Evolutionary conservation across 176 grass and related monocot genomes (phyloP).

Genomic region (Triticum aestivum): IWGSC_CS_RefSeq_v2.1 NC_057797.1:567583874-567584373

Average conservation of each 20-base stretch:
- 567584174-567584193: constrained; percentile 46
- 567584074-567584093: constrained; percentile 33
- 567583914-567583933: constrained; percentile 27
- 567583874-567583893: neutral
- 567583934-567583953: constrained; percentile 41
- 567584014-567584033: constrained; percentile 33
- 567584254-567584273: constrained; percentile 64
- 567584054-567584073: constrained; percentile 43
- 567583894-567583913: neutral
- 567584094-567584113: constrained; percentile 22
- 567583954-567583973: constrained; percentile 38
- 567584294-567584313: constrained; percentile 54
- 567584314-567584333: neutral
- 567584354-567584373: constrained; percentile 33
- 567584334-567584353: constrained; percentile 18
- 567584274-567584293: constrained; percentile 84
- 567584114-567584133: constrained; percentile 34
- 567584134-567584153: constrained; percentile 37
- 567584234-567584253: constrained; percentile 48
- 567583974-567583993: constrained; percentile 31
- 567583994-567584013: constrained; percentile 35
- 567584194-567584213: constrained; percentile 58
- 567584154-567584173: constrained; percentile 47
- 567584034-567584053: constrained; percentile 38
- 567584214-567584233: constrained; percentile 77